Base-by-base conservation (phyloP, 495 filamentous ascomycete genomes). In the Penicillium riverlandense region DNA sequence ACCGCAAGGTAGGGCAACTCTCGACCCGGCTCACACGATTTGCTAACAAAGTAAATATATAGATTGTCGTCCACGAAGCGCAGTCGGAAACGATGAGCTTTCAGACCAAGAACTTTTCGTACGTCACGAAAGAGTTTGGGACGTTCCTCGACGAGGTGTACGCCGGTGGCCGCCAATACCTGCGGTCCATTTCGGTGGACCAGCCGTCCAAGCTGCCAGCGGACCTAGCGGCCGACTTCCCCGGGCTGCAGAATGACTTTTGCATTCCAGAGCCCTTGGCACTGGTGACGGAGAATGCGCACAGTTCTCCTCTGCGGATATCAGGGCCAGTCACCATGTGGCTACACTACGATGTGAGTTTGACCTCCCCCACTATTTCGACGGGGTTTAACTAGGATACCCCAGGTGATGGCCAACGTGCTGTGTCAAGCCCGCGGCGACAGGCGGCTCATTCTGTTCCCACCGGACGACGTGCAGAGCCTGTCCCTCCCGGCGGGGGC, bases 261-360 rank as follows among this genome's bases (percentile, higher is more conserved):
- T 54, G 62, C 16, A 64, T 95, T 6, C 87, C 89, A 9, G 58
- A 73, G 8, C 67, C 80, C 39, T 66, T 95, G 22, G 62, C 66
- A 1, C 62, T 75, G n/a, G 78, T 83, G 2, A 57, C 57, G 1
- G 65, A 77, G 15, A 80, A 81, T 49, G 66, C 75, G n/a, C 88
- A 94, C 55, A 92, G 85, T 56, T 88, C 86, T 0, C 82, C 88
- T 0, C 62, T 95, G 16, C 72, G 89, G 22, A 80, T 96, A 35
- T 90, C 86, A 11, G 86, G 88, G 1, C 82, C 78, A 0, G 88
- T 94, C 4, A 82, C 77, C 22, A 88, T 97, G 79, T 96, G 89
- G 90, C 70, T 95, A 22, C 88, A 96, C 61, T 95, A 90, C 68
- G 88, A 95, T 62, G 84, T 86, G 64, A 69, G 76, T 63, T 10